Evolutionary conservation across 208 protist genomes (phyloP).

Genomic region (Leishmania martiniquensis): DNA sequence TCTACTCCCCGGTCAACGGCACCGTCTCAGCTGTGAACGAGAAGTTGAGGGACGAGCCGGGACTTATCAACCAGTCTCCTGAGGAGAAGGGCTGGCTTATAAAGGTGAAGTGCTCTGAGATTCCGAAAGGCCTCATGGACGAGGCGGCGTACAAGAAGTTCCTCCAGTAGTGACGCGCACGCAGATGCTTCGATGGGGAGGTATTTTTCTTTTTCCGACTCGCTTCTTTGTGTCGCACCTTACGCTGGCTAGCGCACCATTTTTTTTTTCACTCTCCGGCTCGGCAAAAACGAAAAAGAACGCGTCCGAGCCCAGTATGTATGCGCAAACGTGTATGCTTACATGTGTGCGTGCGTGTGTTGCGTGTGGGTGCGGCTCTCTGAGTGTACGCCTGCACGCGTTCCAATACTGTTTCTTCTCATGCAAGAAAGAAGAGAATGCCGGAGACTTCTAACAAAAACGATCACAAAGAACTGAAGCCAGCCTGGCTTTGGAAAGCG

Average conservation of each 20-base stretch:
- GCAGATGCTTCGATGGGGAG: neutral
- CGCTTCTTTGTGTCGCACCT: neutral
- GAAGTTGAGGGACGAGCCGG: constrained; percentile 81
- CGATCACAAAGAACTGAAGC: neutral
- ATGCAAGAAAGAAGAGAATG: neutral
- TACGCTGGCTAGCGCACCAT: neutral
- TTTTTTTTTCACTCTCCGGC: neutral
- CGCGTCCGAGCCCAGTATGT: neutral
- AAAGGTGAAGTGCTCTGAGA: constrained; percentile 81
- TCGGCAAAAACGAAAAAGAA: neutral
- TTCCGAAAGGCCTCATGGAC: constrained; percentile 81
- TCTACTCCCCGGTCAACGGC: constrained; percentile 89
- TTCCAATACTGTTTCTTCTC: neutral
- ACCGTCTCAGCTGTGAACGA: constrained; percentile 88
- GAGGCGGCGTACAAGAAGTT: constrained; percentile 88
- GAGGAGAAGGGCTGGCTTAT: constrained; percentile 90
- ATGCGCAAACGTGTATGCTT: neutral
- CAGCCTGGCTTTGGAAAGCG: neutral
- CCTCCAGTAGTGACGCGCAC: constrained; percentile 55
- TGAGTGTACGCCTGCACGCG: neutral
- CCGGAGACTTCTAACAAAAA: neutral
- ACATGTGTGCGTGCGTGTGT: too few relatives aligned
- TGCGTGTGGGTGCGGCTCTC: too few relatives aligned
- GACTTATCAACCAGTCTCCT: constrained; percentile 86
- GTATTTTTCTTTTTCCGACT: constrained; percentile 7